Base-by-base conservation (phyloP, 2,329 filamentous ascomycete species). In the Geosmithia morbida region DNA sequence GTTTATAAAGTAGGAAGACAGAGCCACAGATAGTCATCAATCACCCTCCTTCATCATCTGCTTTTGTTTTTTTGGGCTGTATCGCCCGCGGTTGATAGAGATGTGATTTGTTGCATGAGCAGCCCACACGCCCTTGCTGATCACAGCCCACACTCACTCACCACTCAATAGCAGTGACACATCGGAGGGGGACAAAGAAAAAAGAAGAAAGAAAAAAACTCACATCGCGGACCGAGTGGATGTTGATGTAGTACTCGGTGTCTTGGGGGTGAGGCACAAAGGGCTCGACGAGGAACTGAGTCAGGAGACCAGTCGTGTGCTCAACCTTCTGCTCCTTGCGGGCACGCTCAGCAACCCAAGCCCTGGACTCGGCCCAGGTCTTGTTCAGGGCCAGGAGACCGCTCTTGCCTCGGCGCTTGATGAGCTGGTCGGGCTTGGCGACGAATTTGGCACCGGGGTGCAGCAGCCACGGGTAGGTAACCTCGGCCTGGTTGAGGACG, bases 221-320 rank as follows among this genome's bases (percentile, higher is more conserved):
- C 82, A 97, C 92, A 83, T 97, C 92, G 76, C 92, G 86, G 62
- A 95, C 89, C 53, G 92, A 97, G 80, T 96, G 92, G 76, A 98
- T 98, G 82, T 96, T 96, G 76, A 98, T 95, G 74, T 98, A 98
- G 76, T 97, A 97, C 72, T 98, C 92, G 54, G 90, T 96, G 66
- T 88, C 84, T 60, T 88, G 79, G 54, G 89, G 85, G 71, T 98
- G 92, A 61, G 90, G 92, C 53, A 97, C 89, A 63, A 98, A 97
- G 46, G 92, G 92, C 80, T 98, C 92, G 57, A 98, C 89, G 55
- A 98, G 77, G 78, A 98, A 98, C 61, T 94, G 86, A 66, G 89
- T 83, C 65, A 98, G 77, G 54, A 85, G 79, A 66, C 92, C 92
- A 54, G 85, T 79, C 57, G 88, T 83, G 59, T 85, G 84, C 81